A percentile compares a stretch with the other conserved stretches of the same genome.
phyloP scores from a whole-genome alignment of 1,284 basidiomycete genomes.

The Hypsizygus ulmarius region DNA sequence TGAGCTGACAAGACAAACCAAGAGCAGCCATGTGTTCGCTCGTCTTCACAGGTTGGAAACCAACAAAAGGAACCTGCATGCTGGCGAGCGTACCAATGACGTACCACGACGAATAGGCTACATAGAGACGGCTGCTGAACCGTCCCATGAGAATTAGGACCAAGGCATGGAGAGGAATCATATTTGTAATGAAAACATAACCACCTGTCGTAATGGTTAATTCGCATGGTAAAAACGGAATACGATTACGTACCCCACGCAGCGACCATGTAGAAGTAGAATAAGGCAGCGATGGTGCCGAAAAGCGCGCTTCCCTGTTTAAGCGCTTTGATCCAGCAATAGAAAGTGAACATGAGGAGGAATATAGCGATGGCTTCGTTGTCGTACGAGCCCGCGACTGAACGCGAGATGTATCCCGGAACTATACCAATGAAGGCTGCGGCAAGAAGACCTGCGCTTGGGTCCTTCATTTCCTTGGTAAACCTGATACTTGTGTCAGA shows the following conservation, averaged over 20 bases:
- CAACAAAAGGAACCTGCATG: conserved; percentile 99
- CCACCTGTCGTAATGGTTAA: conserved; percentile 55
- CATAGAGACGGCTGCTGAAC: conserved; percentile 89
- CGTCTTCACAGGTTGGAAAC: conserved; percentile 97
- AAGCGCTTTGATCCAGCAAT: conserved; percentile 94
- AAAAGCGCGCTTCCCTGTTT: conserved; percentile 93
- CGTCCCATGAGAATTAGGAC: conserved; percentile 97
- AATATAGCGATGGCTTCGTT: conserved; percentile 99
- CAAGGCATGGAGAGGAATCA: conserved; percentile 96
- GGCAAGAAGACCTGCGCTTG: conserved; percentile 91
- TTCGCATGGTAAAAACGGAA: background rate
- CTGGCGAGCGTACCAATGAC: conserved; percentile 94
- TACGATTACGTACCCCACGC: conserved; percentile 82
- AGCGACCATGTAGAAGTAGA: conserved; percentile 99
- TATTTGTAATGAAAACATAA: conserved; percentile 99
- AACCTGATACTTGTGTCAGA: conserved; percentile 55
- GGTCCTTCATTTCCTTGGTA: conserved; percentile 91
- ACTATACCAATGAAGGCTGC: conserved; percentile 99
- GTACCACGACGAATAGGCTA: conserved; percentile 97
- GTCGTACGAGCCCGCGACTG: conserved; percentile 98
- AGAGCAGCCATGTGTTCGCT: conserved; percentile 99
- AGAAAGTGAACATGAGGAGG: conserved; percentile 99
- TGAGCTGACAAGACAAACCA: conserved; percentile 44
- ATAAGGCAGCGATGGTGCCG: conserved; percentile 88
- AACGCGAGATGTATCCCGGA: conserved; percentile 97